Evolutionary conservation across 2,329 filamentous ascomycete genomes (phyloP).

Genomic region (Beauveria caledonica): DNA sequence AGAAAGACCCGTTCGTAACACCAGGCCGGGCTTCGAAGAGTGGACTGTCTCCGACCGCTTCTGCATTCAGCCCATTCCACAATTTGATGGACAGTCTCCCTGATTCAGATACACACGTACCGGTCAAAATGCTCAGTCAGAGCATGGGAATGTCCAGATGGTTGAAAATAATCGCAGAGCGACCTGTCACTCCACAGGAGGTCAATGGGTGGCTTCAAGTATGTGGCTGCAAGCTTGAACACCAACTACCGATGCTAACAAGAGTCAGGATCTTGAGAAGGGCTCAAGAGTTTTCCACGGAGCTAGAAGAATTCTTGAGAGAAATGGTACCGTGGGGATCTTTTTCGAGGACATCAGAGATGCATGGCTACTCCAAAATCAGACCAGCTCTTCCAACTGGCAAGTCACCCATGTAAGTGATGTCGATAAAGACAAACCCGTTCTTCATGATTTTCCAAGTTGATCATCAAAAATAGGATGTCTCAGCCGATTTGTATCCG

Average conservation of each 20-base stretch:
- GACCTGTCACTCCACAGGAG: conserved; percentile 26
- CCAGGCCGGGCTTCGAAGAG: conserved; percentile 22
- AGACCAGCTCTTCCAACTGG: conserved; percentile 40
- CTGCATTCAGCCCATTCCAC: conserved; percentile 46
- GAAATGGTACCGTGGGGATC: conserved; percentile 39
- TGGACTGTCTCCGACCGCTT: conserved; percentile 57
- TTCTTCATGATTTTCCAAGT: neutral
- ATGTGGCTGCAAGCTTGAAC: conserved; percentile 16
- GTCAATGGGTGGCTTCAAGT: conserved; percentile 39
- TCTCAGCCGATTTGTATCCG: neutral
- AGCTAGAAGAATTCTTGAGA: conserved; percentile 26
- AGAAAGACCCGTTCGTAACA: conserved; percentile 49
- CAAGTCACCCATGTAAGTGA: conserved; percentile 20
- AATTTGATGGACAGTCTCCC: conserved; percentile 14
- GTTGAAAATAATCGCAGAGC: conserved; percentile 31
- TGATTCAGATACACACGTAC: conserved; percentile 17
- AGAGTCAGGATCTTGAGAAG: conserved; percentile 30
- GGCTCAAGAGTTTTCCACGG: conserved; percentile 29
- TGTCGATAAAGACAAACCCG: conserved; percentile 12
- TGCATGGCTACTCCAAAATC: conserved; percentile 41
- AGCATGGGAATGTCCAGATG: conserved; percentile 38
- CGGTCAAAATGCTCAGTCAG: conserved; percentile 34
- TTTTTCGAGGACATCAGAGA: conserved; percentile 55
- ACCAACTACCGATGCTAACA: neutral
- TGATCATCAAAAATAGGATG: conserved; percentile 9